These are phyloP conservation scores for Wallacemonas sp. DNA, from an alignment of 208 protist species.

Conservation along the genomic window DNA sequence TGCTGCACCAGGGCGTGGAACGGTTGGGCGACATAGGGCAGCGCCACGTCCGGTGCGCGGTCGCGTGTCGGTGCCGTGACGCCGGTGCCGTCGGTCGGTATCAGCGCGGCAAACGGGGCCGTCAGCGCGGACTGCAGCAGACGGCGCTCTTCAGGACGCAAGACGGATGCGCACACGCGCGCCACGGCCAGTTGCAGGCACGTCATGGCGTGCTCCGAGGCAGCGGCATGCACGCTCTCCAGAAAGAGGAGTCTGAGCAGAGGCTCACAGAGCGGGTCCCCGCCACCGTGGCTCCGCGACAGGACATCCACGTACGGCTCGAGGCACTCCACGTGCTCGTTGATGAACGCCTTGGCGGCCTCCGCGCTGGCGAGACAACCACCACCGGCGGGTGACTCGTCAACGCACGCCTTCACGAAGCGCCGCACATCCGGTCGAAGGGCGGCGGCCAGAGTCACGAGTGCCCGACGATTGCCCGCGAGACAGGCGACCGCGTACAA, in stretches of 20 bases:
- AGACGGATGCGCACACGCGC: background rate
- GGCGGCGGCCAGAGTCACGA: constrained; percentile 8
- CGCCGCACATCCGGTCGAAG: background rate
- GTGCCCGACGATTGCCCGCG: background rate
- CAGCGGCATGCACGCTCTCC: constrained; percentile 1
- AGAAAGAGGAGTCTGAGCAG: constrained; percentile 2
- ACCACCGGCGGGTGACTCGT: background rate
- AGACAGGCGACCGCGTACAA: constrained; percentile 1
- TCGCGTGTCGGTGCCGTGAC: no score
- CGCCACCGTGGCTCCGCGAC: background rate
- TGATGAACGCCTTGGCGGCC: constrained; percentile 5
- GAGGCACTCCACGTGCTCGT: background rate
- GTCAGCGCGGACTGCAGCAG: background rate
- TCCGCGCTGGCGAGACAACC: background rate
- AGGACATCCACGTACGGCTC: constrained; percentile 8
- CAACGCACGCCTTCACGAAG: background rate
- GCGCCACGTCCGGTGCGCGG: background rate
- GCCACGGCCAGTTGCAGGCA: background rate
- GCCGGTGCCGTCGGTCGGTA: no score
- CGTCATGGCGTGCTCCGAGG: background rate
- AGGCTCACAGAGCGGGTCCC: constrained; percentile 2
- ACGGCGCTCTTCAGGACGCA: background rate
- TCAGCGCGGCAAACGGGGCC: background rate
- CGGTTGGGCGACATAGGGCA: background rate
- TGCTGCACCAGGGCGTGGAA: constrained; percentile 5